Evolutionary conservation across 176 grass and related monocot species (phyloP), one percentile per base, ranked within the genome.

Genomic region (Carex parvula): DNA sequence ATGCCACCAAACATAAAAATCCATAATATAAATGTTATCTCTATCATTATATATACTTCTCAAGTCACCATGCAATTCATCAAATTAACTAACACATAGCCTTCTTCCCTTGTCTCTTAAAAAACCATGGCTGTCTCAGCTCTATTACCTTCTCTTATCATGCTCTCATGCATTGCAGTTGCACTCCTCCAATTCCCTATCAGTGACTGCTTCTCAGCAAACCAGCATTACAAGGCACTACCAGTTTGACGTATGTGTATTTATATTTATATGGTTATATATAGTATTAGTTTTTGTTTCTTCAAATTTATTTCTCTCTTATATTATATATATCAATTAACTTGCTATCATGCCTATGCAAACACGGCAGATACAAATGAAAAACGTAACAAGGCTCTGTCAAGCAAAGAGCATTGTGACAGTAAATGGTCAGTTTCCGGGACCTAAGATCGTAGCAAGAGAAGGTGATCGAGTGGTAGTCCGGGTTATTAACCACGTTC

Each of bases 371-470:
- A 86, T 89, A 42, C 79, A 79, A 86, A 86, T 90, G 88, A 79
- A 79, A 1, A 92, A 85, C 66, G 88, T 91, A 70, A 94, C 92
- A 24, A 60, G 90, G 41, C 75, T 97, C 60, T 94, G 94, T 80
- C 64, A 62, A 59, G 92, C 85, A 1, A 97, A 97, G 90, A 92
- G 86, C 90, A 92, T 97, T 53, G 91, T 89, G 67, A 97, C 94
- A 4, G 91, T 94, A 48, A 97, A 97, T 79, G 94, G 94, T 58
- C 86, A 85, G 73, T 97, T 79, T 60, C 94, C 94, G 0, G 92
- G 94, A 0, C 90, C 94, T 0, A 89, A 86, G 59, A 88, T 97
- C 48, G 41, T 81, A 26, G 92, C 85, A 6, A 44, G 90, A 54
- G 94, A 97, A 90, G 92, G 92, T 3, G 94, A 97, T 85, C 83